Base-by-base conservation (phyloP, 352 stramenopile genomes). In the Phytopythium sindhum region DNA sequence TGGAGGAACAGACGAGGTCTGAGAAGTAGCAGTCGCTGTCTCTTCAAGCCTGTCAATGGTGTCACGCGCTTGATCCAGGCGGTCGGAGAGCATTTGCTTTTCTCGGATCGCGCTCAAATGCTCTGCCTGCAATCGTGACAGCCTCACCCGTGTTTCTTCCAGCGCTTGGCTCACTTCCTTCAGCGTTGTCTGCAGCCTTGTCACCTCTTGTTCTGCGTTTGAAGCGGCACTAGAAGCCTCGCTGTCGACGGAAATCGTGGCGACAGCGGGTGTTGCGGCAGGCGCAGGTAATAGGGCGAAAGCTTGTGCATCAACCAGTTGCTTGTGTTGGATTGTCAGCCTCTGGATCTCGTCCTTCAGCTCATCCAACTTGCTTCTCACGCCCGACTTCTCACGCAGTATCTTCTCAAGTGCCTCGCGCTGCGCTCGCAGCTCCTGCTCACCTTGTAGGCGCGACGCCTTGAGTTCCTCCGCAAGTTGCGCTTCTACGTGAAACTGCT, bases 311-410 rank as follows among this genome's bases (percentile, higher is more conserved):
- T 31, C 23, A 26, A 52, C 57, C n/a, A 73, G 67, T 56, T 90
- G 80, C 21, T 81, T 82, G 35, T 73, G 69, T 61, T 83, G 78
- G 60, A 77, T 5, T 8, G 58, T 67, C 10, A 85, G 44, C 26
- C 84, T 80, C 33, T 81, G 63, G n/a, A 87, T 75, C 31, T 93
- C 78, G 54, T 87, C 72, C 42, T 87, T 82, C 58, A 88, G 57
- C 26, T 77, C 66, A 2, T 48, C 54, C 29, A 90, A 26, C 26
- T 85, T 68, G 1, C 74, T 64, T 15, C 72, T 60, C 9, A 67
- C 61, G 26, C 73, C 65, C 12, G 78, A 65, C 48, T 81, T 87
- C 15, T 84, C 64, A 11, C 69, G 42, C 11, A 60, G 31, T 4
- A 90, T 52, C 24, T 63, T 59, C 21, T 84, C 68, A 1, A 93